A percentile compares a stretch with the other conserved stretches of the same genome.
Conservation (phyloP, 2,329 filamentous ascomycete genomes). For the Penicillium sp. region DNA sequence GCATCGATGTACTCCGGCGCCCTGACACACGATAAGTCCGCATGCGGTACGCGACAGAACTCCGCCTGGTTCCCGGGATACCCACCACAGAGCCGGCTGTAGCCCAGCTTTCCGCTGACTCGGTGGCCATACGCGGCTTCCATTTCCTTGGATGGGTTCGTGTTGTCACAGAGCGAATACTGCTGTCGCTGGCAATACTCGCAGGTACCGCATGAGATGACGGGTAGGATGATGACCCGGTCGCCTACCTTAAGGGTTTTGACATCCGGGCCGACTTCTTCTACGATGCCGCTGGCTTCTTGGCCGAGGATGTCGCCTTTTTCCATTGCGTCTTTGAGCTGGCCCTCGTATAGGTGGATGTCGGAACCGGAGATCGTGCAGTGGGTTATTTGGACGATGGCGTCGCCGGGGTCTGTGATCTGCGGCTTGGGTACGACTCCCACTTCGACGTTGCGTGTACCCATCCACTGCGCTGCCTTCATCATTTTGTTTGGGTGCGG, state of each 20-base stretch:
- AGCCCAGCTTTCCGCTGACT: constrained; percentile 34
- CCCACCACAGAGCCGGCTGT: constrained; percentile 32
- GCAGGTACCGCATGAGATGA: constrained; percentile 33
- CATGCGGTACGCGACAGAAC: constrained; percentile 36
- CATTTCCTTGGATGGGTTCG: constrained; percentile 29
- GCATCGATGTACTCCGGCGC: constrained; percentile 25
- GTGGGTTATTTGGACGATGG: constrained; percentile 35
- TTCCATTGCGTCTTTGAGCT: constrained; percentile 28
- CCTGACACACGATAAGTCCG: constrained; percentile 31
- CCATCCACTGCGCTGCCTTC: constrained; percentile 32
- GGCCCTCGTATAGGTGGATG: constrained; percentile 33
- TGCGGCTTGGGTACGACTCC: constrained; percentile 33
- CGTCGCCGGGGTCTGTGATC: constrained; percentile 33
- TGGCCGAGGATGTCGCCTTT: constrained; percentile 31
- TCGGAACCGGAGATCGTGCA: constrained; percentile 35
- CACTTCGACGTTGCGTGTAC: constrained; percentile 29
- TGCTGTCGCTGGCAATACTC: constrained; percentile 30
- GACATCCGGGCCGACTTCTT: constrained; percentile 26
- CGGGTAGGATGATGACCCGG: constrained; percentile 31
- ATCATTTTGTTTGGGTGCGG: constrained; percentile 29
- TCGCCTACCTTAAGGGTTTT: constrained; percentile 24
- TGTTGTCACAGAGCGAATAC: constrained; percentile 33
- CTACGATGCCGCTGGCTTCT: constrained; percentile 31
- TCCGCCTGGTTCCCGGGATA: constrained; percentile 39
- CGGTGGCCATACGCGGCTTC: constrained; percentile 29